Evolutionary conservation across 441 rosid genomes (phyloP).

Genomic region (Adansonia madagascariensis): DNA sequence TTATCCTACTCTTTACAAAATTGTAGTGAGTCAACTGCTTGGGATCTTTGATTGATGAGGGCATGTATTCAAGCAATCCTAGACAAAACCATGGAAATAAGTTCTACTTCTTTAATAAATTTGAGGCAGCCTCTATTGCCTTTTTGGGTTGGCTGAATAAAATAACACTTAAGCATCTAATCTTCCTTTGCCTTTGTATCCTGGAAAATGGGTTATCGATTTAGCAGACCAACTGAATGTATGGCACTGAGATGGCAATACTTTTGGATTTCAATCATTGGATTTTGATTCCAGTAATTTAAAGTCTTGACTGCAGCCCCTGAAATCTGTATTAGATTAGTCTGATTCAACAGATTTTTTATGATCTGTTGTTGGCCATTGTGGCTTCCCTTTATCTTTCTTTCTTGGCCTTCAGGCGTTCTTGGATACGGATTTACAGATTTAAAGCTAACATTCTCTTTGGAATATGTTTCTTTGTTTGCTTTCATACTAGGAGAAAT

Average conservation of each 20-base stretch:
- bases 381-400: slow-evolving; percentile 37
- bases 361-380: slow-evolving; percentile 57
- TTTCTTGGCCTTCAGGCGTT: slow-evolving; percentile 36
- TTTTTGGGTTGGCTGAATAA: slow-evolving; percentile 23
- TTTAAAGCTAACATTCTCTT: slow-evolving; percentile 39
- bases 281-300: slow-evolving; percentile 65
- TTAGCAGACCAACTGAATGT: slow-evolving; percentile 41
- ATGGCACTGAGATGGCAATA: slow-evolving; percentile 46
- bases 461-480: slow-evolving; percentile 51
- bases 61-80: slow-evolving; percentile 15
- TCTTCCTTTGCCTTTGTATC: slow-evolving; percentile 35
- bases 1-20: slow-evolving; percentile 25
- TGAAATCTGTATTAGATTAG: slow-evolving; percentile 49
- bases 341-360: slow-evolving; percentile 60
- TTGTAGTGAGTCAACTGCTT: slow-evolving; percentile 35
- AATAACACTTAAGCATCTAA: slow-evolving; percentile 33
- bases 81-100: slow-evolving; percentile 23
- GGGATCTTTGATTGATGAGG: slow-evolving; percentile 27
- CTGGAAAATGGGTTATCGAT: slow-evolving; percentile 29
- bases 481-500: slow-evolving; percentile 38
- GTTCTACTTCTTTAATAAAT: slow-evolving; percentile 23
- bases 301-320: slow-evolving; percentile 43
- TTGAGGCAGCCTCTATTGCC: slow-evolving; percentile 11
- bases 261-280: slow-evolving; percentile 65
- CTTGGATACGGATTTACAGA: slow-evolving; percentile 48